phyloP scores from a whole-genome alignment of 2,329 filamentous ascomycete genomes.

The Cladosporium sp. region DNA sequence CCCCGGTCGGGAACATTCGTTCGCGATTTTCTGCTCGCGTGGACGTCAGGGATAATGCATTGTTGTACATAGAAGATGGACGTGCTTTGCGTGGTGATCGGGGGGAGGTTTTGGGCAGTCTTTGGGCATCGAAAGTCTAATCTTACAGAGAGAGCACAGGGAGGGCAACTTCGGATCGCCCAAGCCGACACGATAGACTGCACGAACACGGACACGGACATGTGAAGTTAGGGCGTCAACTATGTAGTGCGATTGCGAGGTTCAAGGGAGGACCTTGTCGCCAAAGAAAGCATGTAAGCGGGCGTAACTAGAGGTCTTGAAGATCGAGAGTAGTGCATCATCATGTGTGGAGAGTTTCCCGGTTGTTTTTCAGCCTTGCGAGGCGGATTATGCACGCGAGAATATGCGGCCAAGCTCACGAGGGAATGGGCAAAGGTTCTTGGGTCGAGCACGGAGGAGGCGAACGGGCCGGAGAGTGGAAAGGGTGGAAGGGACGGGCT shows the following conservation, averaged over 20 bases:
- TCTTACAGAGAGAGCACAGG: background rate
- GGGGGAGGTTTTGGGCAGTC: background rate
- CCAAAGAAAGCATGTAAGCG: background rate
- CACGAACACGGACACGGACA: background rate
- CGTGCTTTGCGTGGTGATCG: background rate
- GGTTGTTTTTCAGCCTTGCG: background rate
- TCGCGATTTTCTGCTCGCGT: background rate
- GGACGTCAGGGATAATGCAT: background rate
- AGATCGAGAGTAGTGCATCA: background rate
- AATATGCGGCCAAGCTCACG: background rate
- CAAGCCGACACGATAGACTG: constrained; percentile 1
- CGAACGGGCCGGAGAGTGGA: constrained; percentile 4
- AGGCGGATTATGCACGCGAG: background rate
- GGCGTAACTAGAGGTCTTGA: background rate
- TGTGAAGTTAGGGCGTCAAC: background rate
- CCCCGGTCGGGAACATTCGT: background rate
- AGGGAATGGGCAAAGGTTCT: background rate
- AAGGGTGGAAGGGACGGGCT: constrained; percentile 11
- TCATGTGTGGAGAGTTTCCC: background rate
- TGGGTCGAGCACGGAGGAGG: background rate
- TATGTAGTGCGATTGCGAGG: background rate
- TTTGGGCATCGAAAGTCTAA: constrained; percentile 11
- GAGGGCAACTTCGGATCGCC: background rate
- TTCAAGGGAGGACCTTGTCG: background rate
- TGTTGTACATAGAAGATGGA: background rate